Conservation (phyloP, 2,329 filamentous ascomycete genomes). For the Sarocladium oryzae region DNA sequence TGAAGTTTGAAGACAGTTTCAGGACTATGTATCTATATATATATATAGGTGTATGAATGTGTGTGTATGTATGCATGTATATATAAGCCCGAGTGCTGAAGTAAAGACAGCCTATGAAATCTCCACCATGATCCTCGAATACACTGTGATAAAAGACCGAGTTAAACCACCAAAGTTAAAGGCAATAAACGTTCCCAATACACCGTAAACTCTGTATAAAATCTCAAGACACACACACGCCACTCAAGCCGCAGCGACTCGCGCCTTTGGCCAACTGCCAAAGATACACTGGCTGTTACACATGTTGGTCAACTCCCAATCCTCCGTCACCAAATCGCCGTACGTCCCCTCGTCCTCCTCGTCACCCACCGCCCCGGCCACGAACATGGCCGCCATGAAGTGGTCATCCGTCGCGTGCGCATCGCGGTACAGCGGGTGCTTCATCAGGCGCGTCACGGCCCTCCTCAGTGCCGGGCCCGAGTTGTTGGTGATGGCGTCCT, state of each 20-base stretch:
- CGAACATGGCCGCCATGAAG: constrained; percentile 60
- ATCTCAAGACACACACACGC: too few species aligned
- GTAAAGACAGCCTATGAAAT: too few species aligned
- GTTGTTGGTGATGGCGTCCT: constrained; percentile 43
- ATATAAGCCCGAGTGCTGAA: too few species aligned
- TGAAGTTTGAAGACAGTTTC: too few species aligned
- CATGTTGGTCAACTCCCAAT: constrained; percentile 61
- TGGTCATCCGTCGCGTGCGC: constrained; percentile 67
- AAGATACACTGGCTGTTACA: constrained; percentile 54
- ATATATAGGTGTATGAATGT: too few species aligned
- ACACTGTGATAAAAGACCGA: too few species aligned
- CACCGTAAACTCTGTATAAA: not conserved
- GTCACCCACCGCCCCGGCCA: constrained; percentile 42
- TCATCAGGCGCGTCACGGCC: constrained; percentile 57
- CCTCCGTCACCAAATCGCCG: constrained; percentile 46
- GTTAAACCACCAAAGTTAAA: too few species aligned
- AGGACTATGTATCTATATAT: too few species aligned
- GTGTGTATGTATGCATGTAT: too few species aligned
- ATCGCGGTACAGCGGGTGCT: constrained; percentile 58
- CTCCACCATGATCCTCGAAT: too few species aligned
- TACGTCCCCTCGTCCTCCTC: constrained; percentile 6
- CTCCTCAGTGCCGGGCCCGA: constrained; percentile 47
- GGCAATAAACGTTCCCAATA: too few species aligned
- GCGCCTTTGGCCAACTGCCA: constrained; percentile 21
- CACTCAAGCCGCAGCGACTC: not conserved